Evolutionary conservation across 148 eudicot species (phyloP).

Genomic region (Pouteria glomerata): DNA sequence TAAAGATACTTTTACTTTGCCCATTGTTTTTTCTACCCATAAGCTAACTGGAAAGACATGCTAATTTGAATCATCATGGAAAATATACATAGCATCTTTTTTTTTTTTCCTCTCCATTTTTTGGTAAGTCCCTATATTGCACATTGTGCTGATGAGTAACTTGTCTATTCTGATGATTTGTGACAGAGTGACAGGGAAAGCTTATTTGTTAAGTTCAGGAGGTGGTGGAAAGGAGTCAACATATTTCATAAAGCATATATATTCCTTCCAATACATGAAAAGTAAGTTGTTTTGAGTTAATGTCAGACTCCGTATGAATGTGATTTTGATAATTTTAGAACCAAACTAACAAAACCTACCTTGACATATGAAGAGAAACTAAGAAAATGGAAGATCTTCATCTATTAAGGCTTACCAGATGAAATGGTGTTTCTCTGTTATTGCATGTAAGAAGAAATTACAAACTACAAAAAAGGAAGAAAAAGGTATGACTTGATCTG

Average conservation of each 20-base stretch:
- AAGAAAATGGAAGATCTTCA: not conserved
- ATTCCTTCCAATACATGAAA: constrained; percentile 80
- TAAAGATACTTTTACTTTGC: not conserved
- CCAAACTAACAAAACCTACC: too few species aligned
- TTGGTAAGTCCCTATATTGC: too few species aligned
- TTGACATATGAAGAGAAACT: not conserved
- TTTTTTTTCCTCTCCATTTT: too few species aligned
- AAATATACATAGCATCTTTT: not conserved
- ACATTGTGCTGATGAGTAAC: too few species aligned
- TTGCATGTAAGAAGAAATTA: not conserved
- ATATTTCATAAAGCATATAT: constrained; percentile 90
- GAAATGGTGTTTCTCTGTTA: not conserved
- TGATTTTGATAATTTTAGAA: not conserved
- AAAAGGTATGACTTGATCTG: not conserved
- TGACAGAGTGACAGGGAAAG: constrained; percentile 48
- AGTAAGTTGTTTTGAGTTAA: constrained; percentile 45
- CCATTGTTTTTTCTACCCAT: not conserved
- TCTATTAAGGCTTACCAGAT: not conserved
- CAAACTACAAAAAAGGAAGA: not conserved
- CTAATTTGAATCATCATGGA: not conserved
- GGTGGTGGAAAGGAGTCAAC: constrained; percentile 97
- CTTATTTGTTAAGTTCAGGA: constrained; percentile 65
- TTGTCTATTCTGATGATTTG: constrained; percentile 22
- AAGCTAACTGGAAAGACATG: not conserved
- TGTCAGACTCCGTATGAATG: not conserved